Percentiles rank a stretch among this genome's conserved stretches.
phyloP scores from a whole-genome alignment of 2,329 filamentous ascomycete genomes.

The Pyrenophora graminea region DNA sequence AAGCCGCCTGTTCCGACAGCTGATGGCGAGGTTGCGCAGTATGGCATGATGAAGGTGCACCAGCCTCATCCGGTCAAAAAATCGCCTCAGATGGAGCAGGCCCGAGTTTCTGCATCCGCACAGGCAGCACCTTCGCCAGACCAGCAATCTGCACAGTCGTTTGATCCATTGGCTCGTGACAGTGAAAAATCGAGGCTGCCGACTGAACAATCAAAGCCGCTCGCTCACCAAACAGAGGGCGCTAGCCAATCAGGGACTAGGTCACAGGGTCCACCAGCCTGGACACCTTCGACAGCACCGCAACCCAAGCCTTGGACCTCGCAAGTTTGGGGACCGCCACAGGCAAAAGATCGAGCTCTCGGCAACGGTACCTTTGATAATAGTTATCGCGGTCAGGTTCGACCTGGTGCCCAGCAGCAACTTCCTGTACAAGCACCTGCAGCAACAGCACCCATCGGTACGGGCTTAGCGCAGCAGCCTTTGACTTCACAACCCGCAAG shows the following conservation, averaged over 20 bases:
- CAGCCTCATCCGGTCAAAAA: constrained; percentile 57
- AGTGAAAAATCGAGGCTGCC: constrained; percentile 20
- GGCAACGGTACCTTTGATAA: constrained; percentile 78
- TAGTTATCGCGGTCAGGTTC: constrained; percentile 58
- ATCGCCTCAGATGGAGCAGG: constrained; percentile 21
- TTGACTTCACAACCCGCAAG: constrained; percentile 21
- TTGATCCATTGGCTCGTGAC: constrained; percentile 29
- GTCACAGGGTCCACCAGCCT: constrained; percentile 31
- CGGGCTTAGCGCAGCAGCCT: constrained; percentile 25
- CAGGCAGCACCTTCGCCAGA: constrained; percentile 25
- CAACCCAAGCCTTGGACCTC: constrained; percentile 38
- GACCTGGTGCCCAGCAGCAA: constrained; percentile 37
- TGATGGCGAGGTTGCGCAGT: constrained; percentile 62
- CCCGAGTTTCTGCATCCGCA: constrained; percentile 25
- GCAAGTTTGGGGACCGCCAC: constrained; percentile 77
- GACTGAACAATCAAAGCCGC: constrained; percentile 20
- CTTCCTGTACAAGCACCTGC: constrained; percentile 33
- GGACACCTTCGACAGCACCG: constrained; percentile 32
- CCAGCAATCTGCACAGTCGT: constrained; percentile 22
- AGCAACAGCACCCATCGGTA: constrained; percentile 30
- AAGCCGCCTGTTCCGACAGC: constrained; percentile 63
- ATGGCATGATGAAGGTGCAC: constrained; percentile 66
- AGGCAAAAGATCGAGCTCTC: constrained; percentile 67
- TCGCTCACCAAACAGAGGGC: constrained; percentile 25
- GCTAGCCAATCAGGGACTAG: constrained; percentile 25